Conservation (phyloP, 305 asterid species). For the Ilex paraguariensis region DNA sequence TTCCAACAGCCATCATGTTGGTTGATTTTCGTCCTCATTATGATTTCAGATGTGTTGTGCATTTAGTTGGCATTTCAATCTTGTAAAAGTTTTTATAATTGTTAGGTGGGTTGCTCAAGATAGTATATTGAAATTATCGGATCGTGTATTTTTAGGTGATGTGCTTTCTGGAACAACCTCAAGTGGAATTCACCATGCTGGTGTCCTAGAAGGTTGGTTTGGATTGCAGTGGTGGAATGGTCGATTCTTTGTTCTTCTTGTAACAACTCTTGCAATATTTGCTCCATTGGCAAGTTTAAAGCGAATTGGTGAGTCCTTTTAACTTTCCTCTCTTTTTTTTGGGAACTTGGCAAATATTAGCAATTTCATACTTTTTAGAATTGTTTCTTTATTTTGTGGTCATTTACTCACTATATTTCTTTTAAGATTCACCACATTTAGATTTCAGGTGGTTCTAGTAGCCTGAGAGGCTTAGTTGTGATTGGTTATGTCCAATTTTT, state of each 20-base stretch:
- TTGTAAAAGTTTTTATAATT: too few relatives aligned
- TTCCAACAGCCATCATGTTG: neutral
- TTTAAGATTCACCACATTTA: too few relatives aligned
- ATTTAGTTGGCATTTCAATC: too few relatives aligned
- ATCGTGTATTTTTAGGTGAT: slow-evolving; percentile 55
- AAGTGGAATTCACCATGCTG: slow-evolving; percentile 81
- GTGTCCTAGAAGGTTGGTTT: slow-evolving; percentile 96
- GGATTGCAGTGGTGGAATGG: slow-evolving; percentile 94
- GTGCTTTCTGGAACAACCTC: slow-evolving; percentile 95
- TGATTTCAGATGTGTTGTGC: too few relatives aligned
- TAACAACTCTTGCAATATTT: slow-evolving; percentile 74
- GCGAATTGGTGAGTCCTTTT: slow-evolving; percentile 65
- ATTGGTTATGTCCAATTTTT: too few relatives aligned
- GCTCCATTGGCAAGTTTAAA: slow-evolving; percentile 95
- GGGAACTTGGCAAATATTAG: neutral
- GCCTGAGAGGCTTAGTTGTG: too few relatives aligned
- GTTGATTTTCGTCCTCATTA: neutral
- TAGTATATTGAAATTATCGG: too few relatives aligned
- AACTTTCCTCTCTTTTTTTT: neutral
- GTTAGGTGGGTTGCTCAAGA: too few relatives aligned
- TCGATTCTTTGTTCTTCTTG: slow-evolving; percentile 63
- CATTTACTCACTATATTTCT: too few relatives aligned
- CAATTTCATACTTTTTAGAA: neutral
- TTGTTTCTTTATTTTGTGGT: neutral
- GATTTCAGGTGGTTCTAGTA: too few relatives aligned